phyloP scores from a whole-genome alignment of 495 filamentous ascomycete genomes.

The Elasticomyces elasticus region DNA sequence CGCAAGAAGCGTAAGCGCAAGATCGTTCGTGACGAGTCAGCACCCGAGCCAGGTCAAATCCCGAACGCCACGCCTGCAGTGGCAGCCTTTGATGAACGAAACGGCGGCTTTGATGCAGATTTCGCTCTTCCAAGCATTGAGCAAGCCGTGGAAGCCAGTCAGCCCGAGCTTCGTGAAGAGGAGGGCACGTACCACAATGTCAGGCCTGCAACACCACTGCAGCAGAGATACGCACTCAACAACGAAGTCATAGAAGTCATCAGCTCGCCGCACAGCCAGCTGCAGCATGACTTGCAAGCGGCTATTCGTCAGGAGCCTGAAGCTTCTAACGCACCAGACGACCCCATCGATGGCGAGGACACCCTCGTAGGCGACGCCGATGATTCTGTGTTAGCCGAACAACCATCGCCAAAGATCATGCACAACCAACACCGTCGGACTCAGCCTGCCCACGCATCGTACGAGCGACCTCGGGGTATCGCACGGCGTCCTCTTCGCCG shows the following conservation, averaged over 20 bases:
- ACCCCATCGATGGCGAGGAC: neutral
- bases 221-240: no score
- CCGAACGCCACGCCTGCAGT: neutral
- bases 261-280: slow-evolving; percentile 1
- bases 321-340: neutral
- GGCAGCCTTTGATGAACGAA: neutral
- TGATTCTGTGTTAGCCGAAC: neutral
- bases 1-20: slow-evolving; percentile 1
- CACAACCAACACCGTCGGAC: neutral
- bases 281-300: neutral
- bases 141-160: neutral
- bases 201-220: no score
- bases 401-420: neutral
- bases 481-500: neutral
- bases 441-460: neutral
- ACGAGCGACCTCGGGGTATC: neutral
- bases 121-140: neutral
- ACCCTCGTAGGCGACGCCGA: neutral
- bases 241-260: neutral
- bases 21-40: neutral
- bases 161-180: no score
- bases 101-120: neutral
- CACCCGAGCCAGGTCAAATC: neutral
- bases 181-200: no score
- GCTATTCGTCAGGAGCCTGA: neutral